Evolutionary conservation across 306 rosid species (phyloP), one percentile per base, ranked within the genome.

Genomic region (Cotoneaster glaucophyllus): DNA sequence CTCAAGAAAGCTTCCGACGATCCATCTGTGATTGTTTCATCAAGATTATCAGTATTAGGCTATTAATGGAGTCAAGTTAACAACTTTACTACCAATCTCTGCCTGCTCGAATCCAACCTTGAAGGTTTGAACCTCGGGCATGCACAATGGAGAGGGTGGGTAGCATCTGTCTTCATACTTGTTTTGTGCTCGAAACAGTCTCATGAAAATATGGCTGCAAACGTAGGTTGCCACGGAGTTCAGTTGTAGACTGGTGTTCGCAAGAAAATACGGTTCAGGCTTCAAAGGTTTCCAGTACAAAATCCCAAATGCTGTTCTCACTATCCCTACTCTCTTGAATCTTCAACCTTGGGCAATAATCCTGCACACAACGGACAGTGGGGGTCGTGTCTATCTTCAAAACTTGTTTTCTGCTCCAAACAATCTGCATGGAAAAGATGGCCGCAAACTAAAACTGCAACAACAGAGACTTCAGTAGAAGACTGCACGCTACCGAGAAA

Each of bases 401-500:
- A 39, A 45, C 73, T 62, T 21, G 93, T 90, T 79, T 77, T 82
- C 77, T 83, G 86, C 83, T 96, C 99, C 80, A 96, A 87, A 81
- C 99, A 96, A 25, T 89, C 97, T 1, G 93, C 90, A 70, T 96
- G 99, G 81, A 84, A 96, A 78, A 83, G 84, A 74, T 96, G 99
- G 68, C 98, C 98, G 10, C 99, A 96, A 29, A 82, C 93, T 78
- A 96, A 82, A 62, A 93, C 93, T 24, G 97, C 97, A 78, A 88
- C 98, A 21, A 82, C 88, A 12, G 91, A 86, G 37, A 84, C 93
- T 70, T 93, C 96, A 6, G 73, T 64, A 22, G 88, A 82, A 68
- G 93, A 78, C 25, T 83, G 28, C 1, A 89, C 78, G 80, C 63
- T 78, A 2, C 88, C 93, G 12, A 86, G 84, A 69, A 81, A 80